Percentiles rank a stretch among this genome's conserved stretches.
Evolutionary conservation across 2,329 filamentous ascomycete species (phyloP).

Genomic region (Aspergillus tanneri): DNA sequence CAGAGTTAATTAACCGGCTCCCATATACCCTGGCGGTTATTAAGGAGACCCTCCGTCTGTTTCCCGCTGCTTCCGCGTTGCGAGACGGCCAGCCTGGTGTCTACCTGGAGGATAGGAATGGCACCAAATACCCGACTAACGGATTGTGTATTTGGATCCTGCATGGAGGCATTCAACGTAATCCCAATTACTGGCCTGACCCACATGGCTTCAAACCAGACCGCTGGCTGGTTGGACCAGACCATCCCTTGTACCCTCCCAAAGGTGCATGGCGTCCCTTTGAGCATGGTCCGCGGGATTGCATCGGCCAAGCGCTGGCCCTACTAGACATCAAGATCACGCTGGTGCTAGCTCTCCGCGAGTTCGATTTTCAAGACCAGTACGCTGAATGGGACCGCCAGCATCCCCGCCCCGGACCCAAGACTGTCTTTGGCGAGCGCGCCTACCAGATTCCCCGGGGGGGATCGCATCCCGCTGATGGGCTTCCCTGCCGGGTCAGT

Average conservation of each 20-base stretch:
- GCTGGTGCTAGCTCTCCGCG: slow-evolving; percentile 2
- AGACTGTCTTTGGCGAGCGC: slow-evolving; percentile 3
- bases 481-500: background rate
- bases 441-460: slow-evolving; percentile 2
- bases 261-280: slow-evolving; percentile 13
- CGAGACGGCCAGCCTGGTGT: background rate
- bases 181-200: slow-evolving; percentile 2
- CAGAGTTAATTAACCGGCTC: slow-evolving; percentile 8
- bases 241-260: background rate
- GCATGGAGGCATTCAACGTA: slow-evolving; percentile 2
- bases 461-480: background rate
- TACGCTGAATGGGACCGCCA: slow-evolving; percentile 5
- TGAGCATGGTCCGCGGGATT: slow-evolving; percentile 12
- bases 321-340: slow-evolving; percentile 6
- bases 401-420: background rate
- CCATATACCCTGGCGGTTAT: slow-evolving; percentile 13
- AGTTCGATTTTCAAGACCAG: slow-evolving; percentile 5
- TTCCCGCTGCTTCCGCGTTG: slow-evolving; percentile 1
- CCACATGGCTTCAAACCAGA: slow-evolving; percentile 10
- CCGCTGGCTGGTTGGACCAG: slow-evolving; percentile 6
- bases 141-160: background rate
- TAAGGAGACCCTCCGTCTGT: slow-evolving; percentile 14
- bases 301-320: slow-evolving; percentile 9
- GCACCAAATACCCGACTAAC: background rate
- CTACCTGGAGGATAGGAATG: background rate